Evolutionary conservation across 805 yeast genomes (phyloP), one percentile per base, ranked within the genome.

Genomic region (Komagataella pastoris): DNA sequence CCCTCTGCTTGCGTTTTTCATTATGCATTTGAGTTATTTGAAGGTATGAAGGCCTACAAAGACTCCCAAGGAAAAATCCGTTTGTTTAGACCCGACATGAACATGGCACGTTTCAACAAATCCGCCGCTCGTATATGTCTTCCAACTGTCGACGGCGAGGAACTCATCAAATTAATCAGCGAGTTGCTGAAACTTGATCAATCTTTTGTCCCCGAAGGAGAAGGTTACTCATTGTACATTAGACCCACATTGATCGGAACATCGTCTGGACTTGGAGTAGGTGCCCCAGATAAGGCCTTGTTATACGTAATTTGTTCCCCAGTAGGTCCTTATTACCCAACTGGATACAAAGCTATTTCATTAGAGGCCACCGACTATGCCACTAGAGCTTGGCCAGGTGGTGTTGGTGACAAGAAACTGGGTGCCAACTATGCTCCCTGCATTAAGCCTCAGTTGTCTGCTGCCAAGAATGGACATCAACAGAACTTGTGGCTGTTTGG

Each of bases 331-430:
- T 93, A 91, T 77, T 88, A 85, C 72, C 77, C 85, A 62, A 85
- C 96, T 17, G 97, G 98, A 17, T 91, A 91, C 81, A 89, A 90
- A 71, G 97, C 98, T 46, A 96, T 93, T 51, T 76, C 80, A 55
- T 77, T 93, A 57, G 97, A 91, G 72, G 97, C 98, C 58, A 90
- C 97, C 43, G 96, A 88, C 65, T 82, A 87, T 60, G 96, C 96
- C 50, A 90, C 90, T 40, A 86, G 99, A 74, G 98, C 99, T 30
- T 91, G 98, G 98, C 98, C 98, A 65, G 96, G 96, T 63, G 99
- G 98, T 68, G 89, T 82, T 60, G 99, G 99, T 70, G 85, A 91
- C 79, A 84, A 80, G 69, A 91, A 91, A 71, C 80, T 91, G 62
- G 99, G 99, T 69, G 97, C 96, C 55, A 91, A 91, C 75, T 91